A percentile compares a stretch with the other conserved stretches of the same genome.
phyloP scores from a whole-genome alignment of 352 stramenopile species.

The Saprolegnia diclina region DNA sequence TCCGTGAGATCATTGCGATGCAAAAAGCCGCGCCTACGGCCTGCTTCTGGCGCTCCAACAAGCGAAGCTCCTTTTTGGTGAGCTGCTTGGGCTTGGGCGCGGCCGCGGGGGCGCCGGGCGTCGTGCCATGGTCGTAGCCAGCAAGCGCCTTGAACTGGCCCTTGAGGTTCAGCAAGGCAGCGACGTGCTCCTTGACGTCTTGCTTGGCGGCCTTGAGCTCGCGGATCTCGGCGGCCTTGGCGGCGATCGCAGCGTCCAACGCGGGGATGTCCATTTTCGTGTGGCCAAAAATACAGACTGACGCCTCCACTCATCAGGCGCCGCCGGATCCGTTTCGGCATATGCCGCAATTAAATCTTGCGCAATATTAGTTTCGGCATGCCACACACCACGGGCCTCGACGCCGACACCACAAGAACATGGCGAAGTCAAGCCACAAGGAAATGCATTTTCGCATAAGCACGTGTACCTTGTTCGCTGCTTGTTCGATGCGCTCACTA shows the following conservation, averaged over 20 bases:
- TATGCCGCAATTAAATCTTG: background rate
- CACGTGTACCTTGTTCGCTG: no score
- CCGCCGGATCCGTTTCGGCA: background rate
- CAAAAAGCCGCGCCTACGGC: slow-evolving; percentile 33
- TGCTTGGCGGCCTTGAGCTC: slow-evolving; percentile 16
- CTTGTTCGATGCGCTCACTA: no score
- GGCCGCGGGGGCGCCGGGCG: slow-evolving; percentile 21
- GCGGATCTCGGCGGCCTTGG: slow-evolving; percentile 21
- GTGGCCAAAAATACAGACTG: slow-evolving; percentile 4
- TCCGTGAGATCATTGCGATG: background rate
- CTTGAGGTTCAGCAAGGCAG: slow-evolving; percentile 20
- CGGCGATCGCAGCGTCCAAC: slow-evolving; percentile 17
- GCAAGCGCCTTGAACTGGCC: slow-evolving; percentile 9
- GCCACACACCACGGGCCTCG: background rate
- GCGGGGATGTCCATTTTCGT: slow-evolving; percentile 6
- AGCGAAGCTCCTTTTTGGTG: slow-evolving; percentile 87
- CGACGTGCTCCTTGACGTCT: slow-evolving; percentile 18
- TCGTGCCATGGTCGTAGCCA: slow-evolving; percentile 33
- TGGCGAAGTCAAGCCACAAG: no score
- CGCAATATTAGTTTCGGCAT: background rate
- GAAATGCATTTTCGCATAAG: background rate
- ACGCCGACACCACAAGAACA: background rate
- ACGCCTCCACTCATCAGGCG: background rate
- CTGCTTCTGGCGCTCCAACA: slow-evolving; percentile 80
- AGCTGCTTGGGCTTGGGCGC: slow-evolving; percentile 72